Evolutionary conservation across 2,329 filamentous ascomycete genomes (phyloP), one percentile per base, ranked within the genome.

Genomic region (Sporothrix mexicana): DNA sequence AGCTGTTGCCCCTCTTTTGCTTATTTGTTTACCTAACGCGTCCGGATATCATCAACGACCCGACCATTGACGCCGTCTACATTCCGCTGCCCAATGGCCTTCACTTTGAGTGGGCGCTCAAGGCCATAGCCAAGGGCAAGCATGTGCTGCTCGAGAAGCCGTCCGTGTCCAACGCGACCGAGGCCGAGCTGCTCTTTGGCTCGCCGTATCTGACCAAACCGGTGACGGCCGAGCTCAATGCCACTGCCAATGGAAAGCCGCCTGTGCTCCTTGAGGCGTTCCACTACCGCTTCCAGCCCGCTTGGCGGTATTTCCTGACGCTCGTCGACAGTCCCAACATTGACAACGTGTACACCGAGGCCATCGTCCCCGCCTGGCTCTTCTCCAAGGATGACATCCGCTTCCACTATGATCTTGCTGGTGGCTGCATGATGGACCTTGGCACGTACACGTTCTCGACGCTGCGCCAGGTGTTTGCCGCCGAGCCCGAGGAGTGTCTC

Each of bases 61-160:
- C 81, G 2, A 78, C 80, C 30, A 84, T 85, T 76, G 83, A 86
- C 53, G 83, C 82, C 20, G 83, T 88, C 67, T 88, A 87, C 77
- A 85, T 88, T 72, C 82, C 85, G 7, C 80, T 88, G 3, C 84
- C 84, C 6, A 81, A 81, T 70, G 79, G 80, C 4, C 77, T 83
- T 9, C 83, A 84, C 75, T 80, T 78, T 64, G 83, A 86, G 76
- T 88, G 85, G 84, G 81, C 85, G 9, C 75, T 85, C 17, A 83
- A 83, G 70, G 82, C 85, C 2, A 78, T 89, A 25, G 76, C 79
- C 25, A 83, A 83, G 2, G 84, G 85, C 3, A 88, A 88, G 75
- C 86, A 88, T 75, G 86, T 89, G 23, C 82, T 89, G 0, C 78
- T 88, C 2, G 87, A 88, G 77, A 88, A 88, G 77, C 86, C 87